These are phyloP conservation scores for Gaultheria prostrata DNA, from an alignment of 148 eudicot species.

Conservation along the genomic window DNA sequence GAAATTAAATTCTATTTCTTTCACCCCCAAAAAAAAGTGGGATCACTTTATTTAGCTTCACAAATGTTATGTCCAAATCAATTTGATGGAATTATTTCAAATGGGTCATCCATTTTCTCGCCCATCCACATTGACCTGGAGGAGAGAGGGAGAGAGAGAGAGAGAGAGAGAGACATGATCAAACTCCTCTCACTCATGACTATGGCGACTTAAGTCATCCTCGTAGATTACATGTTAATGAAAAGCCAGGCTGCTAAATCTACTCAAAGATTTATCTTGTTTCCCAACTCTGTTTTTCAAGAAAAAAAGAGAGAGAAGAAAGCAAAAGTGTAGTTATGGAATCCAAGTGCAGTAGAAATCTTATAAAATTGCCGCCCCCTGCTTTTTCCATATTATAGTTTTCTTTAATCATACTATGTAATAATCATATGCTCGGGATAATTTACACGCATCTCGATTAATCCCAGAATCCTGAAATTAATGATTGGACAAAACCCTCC, in stretches of 20 bases:
- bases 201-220: slow-evolving; percentile 22
- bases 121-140: slow-evolving; percentile 24
- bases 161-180: slow-evolving; percentile 13
- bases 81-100: neutral
- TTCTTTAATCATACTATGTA: neutral
- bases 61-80: too few species aligned
- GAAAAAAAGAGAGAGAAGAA: neutral
- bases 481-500: too few species aligned
- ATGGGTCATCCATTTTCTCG: neutral
- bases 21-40: too few species aligned
- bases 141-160: neutral
- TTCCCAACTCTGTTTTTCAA: neutral
- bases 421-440: too few species aligned
- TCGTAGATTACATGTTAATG: slow-evolving; percentile 35
- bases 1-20: too few species aligned
- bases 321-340: slow-evolving; percentile 1
- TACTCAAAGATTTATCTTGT: slow-evolving; percentile 27
- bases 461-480: too few species aligned
- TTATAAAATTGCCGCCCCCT: slow-evolving; percentile 1
- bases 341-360: slow-evolving; percentile 9
- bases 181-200: slow-evolving; percentile 29
- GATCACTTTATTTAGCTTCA: too few species aligned
- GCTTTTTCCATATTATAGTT: neutral
- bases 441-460: too few species aligned
- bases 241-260: slow-evolving; percentile 44